Percentiles rank a stretch among this genome's conserved stretches.
These are phyloP conservation scores for Omphalea diandra DNA, from an alignment of 441 rosid species.

Conservation along the genomic window DNA sequence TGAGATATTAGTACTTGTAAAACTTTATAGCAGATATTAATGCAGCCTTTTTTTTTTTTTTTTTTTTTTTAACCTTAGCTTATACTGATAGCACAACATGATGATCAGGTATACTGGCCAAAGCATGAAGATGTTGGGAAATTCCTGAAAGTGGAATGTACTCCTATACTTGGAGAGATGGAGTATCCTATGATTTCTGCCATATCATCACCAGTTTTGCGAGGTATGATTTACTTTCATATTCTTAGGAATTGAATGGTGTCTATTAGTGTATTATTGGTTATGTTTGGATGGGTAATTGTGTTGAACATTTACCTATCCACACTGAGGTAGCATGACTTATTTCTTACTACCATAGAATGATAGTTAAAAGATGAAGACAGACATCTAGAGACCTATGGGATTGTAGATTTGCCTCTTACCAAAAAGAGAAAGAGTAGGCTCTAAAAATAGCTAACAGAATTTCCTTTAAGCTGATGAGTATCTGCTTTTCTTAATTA, in stretches of 20 bases:
- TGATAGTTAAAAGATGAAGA: neutral
- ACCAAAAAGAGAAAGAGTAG: neutral
- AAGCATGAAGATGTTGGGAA: constrained; percentile 78
- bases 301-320: neutral
- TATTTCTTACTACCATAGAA: neutral
- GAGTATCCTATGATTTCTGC: constrained; percentile 82
- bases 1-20: neutral
- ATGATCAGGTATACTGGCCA: constrained; percentile 86
- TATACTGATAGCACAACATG: constrained; percentile 24
- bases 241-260: constrained; percentile 17
- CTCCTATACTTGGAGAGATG: constrained; percentile 62
- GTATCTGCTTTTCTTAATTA: neutral
- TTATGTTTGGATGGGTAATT: neutral
- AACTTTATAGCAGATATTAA: neutral
- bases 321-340: neutral
- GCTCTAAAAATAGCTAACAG: constrained; percentile 1
- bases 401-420: neutral
- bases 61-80: constrained; percentile 11
- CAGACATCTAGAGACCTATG: neutral
- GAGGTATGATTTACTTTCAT: constrained; percentile 46
- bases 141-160: constrained; percentile 80
- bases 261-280: constrained; percentile 3
- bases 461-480: neutral
- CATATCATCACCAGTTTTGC: constrained; percentile 73
- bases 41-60: too few relatives aligned